Conservation (phyloP, 495 filamentous ascomycete genomes). For the Annulohypoxylon nitens region DNA sequence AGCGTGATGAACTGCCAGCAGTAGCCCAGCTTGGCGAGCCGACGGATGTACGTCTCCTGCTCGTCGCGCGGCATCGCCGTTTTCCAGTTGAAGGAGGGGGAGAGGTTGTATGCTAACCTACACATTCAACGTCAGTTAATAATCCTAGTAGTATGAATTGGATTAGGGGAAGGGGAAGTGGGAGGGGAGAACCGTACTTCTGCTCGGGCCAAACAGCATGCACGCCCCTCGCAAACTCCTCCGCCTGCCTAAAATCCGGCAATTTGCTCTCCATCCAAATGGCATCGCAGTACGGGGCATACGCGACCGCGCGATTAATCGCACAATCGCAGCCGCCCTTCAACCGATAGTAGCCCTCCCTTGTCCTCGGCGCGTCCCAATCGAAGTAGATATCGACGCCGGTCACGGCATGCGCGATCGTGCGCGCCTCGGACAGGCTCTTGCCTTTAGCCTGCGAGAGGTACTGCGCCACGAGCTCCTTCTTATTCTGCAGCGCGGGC, state of each 20-base stretch:
- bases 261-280: constrained; percentile 99
- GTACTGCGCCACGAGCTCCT: constrained; percentile 75
- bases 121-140: constrained; percentile 24
- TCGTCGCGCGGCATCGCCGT: constrained; percentile 92
- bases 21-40: constrained; percentile 89
- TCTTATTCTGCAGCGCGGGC: constrained; percentile 71
- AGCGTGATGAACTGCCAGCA: constrained; percentile 99
- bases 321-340: constrained; percentile 92
- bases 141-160: neutral
- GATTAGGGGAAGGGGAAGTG: neutral
- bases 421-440: constrained; percentile 84
- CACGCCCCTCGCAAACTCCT: constrained; percentile 94
- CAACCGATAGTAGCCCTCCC: constrained; percentile 95
- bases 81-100: constrained; percentile 99
- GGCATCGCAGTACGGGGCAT: constrained; percentile 92
- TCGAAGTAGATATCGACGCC: constrained; percentile 90
- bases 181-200: constrained; percentile 71
- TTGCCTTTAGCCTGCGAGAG: constrained; percentile 77
- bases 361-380: constrained; percentile 91
- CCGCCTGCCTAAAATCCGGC: constrained; percentile 90
- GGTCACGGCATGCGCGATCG: constrained; percentile 81
- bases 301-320: constrained; percentile 90
- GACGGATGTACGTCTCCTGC: constrained; percentile 96
- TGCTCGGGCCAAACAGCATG: constrained; percentile 96
- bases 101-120: constrained; percentile 95